Evolutionary conservation across 169 alveolate species (phyloP).

Genomic region (Plasmodium billcollinsi): DNA sequence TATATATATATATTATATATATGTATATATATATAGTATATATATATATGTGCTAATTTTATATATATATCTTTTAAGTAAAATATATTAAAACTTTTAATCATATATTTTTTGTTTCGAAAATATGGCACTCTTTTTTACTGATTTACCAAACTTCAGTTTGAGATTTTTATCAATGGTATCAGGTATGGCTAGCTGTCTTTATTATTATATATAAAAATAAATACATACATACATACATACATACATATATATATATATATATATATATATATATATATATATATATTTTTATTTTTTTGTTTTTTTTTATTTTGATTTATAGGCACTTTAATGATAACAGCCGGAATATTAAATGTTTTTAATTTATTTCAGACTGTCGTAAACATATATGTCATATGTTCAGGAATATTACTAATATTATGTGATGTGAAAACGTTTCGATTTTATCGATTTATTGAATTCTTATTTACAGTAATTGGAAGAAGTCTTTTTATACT

Average conservation of each 20-base stretch:
- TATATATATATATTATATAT: too few species aligned
- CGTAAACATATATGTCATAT: conserved; percentile 32
- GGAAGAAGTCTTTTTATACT: conserved; percentile 61
- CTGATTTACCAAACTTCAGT: conserved; percentile 32
- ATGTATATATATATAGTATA: too few species aligned
- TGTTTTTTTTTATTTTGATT: not conserved
- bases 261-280: not conserved
- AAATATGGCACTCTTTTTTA: conserved; percentile 27
- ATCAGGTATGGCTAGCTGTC: conserved; percentile 31
- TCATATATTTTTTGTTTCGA: conserved; percentile 21
- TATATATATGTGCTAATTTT: too few species aligned
- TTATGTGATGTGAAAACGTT: conserved; percentile 60
- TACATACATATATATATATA: not conserved
- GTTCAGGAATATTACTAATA: conserved; percentile 53
- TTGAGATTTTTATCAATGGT: conserved; percentile 37
- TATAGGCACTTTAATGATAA: conserved; percentile 43
- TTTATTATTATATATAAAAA: not conserved
- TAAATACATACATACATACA: not conserved
- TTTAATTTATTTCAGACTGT: conserved; percentile 51
- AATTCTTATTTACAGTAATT: conserved; percentile 64
- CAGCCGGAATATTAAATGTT: conserved; percentile 46
- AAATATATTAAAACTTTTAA: not conserved
- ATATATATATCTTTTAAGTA: not conserved
- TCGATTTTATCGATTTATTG: conserved; percentile 34
- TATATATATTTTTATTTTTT: not conserved